A percentile compares a stretch with the other conserved stretches of the same genome.
These are phyloP conservation scores for Monosporascus sp. DNA, from an alignment of 2,329 filamentous ascomycete genomes.

Conservation along the genomic window DNA sequence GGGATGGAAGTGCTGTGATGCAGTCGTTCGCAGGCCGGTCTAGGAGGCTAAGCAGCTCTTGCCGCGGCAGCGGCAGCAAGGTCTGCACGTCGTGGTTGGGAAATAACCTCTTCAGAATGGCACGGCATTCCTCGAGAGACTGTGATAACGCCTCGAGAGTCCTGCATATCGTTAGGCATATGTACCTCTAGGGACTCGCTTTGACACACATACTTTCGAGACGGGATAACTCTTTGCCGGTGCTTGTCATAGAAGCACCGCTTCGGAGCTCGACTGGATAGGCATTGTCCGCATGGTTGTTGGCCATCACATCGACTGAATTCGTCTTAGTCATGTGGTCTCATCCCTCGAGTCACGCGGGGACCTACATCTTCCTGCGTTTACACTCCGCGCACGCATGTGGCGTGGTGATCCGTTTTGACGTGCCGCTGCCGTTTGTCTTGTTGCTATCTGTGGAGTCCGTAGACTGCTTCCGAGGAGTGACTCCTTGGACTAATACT, in stretches of 20 bases:
- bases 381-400: conserved; percentile 52
- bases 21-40: conserved; percentile 39
- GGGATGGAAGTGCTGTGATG: conserved; percentile 42
- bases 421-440: conserved; percentile 21
- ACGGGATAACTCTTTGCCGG: conserved; percentile 68
- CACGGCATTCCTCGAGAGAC: conserved; percentile 59
- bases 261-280: conserved; percentile 75
- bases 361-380: conserved; percentile 64
- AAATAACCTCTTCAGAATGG: conserved; percentile 56
- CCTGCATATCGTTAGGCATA: conserved; percentile 19
- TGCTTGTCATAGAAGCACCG: conserved; percentile 78
- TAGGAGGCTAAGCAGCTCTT: conserved; percentile 54
- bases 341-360: conserved; percentile 4
- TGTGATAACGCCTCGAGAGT: conserved; percentile 60
- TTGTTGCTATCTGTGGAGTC: conserved; percentile 32
- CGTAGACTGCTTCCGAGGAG: conserved; percentile 41
- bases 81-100: conserved; percentile 49
- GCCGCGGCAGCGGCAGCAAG: conserved; percentile 49
- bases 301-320: conserved; percentile 67
- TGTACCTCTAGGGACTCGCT: background rate
- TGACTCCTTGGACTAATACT: conserved; percentile 41
- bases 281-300: conserved; percentile 76
- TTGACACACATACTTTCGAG: conserved; percentile 58
- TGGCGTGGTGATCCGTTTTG: conserved; percentile 29
- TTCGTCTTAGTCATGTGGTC: conserved; percentile 18